Evolutionary conservation across 495 filamentous ascomycete genomes (phyloP).

Genomic region (Penicillium nucicola): DNA sequence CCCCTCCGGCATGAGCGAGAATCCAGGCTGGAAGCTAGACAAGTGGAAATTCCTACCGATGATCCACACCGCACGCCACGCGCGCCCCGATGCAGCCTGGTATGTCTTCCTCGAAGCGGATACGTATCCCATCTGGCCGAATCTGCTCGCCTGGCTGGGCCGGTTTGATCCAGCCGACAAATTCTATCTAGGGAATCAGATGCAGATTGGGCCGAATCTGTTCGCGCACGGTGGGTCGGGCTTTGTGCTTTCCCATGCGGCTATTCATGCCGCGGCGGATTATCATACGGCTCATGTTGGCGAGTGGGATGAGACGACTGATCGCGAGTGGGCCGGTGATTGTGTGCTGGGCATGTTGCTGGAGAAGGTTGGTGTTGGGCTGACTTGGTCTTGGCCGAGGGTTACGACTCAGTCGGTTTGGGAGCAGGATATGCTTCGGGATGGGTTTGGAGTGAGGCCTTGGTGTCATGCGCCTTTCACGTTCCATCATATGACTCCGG

Average conservation of each 20-base stretch:
- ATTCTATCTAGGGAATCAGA: constrained; percentile 55
- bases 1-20: constrained; percentile 32
- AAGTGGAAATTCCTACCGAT: constrained; percentile 72
- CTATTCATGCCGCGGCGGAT: constrained; percentile 26
- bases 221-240: constrained; percentile 71
- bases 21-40: constrained; percentile 62
- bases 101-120: constrained; percentile 70
- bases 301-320: constrained; percentile 30
- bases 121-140: constrained; percentile 64
- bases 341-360: constrained; percentile 46
- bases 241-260: constrained; percentile 48
- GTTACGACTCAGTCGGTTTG: constrained; percentile 26
- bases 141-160: constrained; percentile 54
- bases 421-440: constrained; percentile 40
- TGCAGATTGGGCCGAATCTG: constrained; percentile 36
- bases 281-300: constrained; percentile 10
- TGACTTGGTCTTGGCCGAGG: constrained; percentile 39
- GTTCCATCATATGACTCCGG: constrained; percentile 46
- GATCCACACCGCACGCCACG: constrained; percentile 52
- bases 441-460: constrained; percentile 29
- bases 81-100: constrained; percentile 54
- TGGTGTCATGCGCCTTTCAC: constrained; percentile 50
- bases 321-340: constrained; percentile 38
- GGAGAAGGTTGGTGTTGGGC: constrained; percentile 25
- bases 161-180: constrained; percentile 45